phyloP scores from a whole-genome alignment of 176 grass and related monocot genomes.

The Musa schizocarpa region DNA sequence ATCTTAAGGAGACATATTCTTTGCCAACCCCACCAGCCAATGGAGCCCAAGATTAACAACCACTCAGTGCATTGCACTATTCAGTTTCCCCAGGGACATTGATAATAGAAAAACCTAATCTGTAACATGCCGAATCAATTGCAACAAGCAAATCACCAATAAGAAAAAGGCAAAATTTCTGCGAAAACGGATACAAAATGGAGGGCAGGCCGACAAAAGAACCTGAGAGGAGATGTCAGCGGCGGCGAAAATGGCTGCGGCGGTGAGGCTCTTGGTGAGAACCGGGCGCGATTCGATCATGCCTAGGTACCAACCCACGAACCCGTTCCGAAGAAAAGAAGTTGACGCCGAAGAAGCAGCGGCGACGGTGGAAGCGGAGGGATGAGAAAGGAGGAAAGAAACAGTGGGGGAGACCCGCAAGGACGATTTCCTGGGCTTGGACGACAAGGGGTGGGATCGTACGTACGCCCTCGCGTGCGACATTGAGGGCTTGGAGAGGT shows the following conservation, averaged over 20 bases:
- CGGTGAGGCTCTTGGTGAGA: conserved; percentile 88
- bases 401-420: conserved; percentile 1
- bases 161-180: background rate
- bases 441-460: conserved; percentile 45
- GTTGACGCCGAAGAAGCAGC: conserved; percentile 5
- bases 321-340: conserved; percentile 22
- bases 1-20: background rate
- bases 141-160: background rate
- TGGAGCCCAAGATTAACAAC: background rate
- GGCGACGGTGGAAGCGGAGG: background rate
- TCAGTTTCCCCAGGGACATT: background rate
- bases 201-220: background rate
- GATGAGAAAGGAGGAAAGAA: conserved; percentile 11
- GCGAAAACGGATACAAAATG: background rate
- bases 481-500: conserved; percentile 8
- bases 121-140: background rate
- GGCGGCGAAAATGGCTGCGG: conserved; percentile 65
- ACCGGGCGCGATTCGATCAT: conserved; percentile 60
- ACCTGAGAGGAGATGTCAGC: conserved; percentile 86
- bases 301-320: conserved; percentile 62
- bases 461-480: background rate
- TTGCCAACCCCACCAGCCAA: background rate
- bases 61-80: background rate
- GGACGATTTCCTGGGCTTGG: conserved; percentile 5
- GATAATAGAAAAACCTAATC: background rate